These are phyloP conservation scores for Fusarium zealandicum DNA, from an alignment of 2,329 filamentous ascomycete species.

Conservation along the genomic window DNA sequence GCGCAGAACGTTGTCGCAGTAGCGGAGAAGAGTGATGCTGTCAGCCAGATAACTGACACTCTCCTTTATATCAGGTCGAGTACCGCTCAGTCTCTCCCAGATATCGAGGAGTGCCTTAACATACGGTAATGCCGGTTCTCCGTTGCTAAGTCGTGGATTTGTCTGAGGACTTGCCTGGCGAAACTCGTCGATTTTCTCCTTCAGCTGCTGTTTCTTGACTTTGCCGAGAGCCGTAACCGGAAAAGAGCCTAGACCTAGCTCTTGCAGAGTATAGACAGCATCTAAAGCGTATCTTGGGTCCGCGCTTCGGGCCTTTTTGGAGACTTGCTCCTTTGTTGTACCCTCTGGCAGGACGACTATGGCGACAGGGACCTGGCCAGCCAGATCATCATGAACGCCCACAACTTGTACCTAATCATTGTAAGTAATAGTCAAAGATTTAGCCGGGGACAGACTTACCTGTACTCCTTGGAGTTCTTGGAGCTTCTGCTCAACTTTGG, in stretches of 20 bases:
- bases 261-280: constrained; percentile 50
- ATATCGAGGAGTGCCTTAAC: constrained; percentile 32
- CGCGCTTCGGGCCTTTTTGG: constrained; percentile 41
- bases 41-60: constrained; percentile 44
- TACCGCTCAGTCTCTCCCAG: constrained; percentile 45
- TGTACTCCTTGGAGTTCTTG: constrained; percentile 45
- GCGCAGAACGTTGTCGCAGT: constrained; percentile 45
- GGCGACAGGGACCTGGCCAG: constrained; percentile 57
- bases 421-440: constrained; percentile 8
- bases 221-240: constrained; percentile 55
- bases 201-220: constrained; percentile 51
- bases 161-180: not conserved
- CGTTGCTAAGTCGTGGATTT: not conserved
- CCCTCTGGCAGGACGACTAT: constrained; percentile 48
- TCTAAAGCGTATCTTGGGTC: constrained; percentile 51
- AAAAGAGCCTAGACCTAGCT: constrained; percentile 49
- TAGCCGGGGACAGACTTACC: constrained; percentile 15
- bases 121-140: constrained; percentile 12
- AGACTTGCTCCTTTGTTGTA: constrained; percentile 44
- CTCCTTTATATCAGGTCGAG: constrained; percentile 37
- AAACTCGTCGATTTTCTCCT: constrained; percentile 30
- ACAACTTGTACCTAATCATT: constrained; percentile 49
- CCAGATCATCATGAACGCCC: constrained; percentile 52
- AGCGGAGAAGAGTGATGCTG: constrained; percentile 49
- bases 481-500: constrained; percentile 47